These are phyloP conservation scores for Acanthamoeba castellanii DNA, from an alignment of 208 protist genomes.

Conservation along the genomic window DNA sequence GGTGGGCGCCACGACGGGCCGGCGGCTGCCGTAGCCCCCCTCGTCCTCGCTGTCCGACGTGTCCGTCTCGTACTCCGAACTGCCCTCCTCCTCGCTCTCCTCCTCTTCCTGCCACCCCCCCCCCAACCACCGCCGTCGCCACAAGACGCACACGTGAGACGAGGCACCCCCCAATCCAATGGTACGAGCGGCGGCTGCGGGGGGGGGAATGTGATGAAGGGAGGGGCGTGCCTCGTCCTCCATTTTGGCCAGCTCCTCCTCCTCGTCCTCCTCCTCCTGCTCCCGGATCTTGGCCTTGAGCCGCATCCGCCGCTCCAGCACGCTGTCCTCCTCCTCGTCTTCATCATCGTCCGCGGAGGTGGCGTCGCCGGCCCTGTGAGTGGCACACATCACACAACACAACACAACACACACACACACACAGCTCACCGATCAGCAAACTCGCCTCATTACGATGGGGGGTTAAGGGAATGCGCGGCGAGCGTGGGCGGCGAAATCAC, in stretches of 20 bases:
- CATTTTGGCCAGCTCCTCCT: conserved; percentile 25
- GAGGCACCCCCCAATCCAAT: too few species aligned
- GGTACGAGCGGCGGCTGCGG: too few species aligned
- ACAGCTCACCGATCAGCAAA: too few species aligned
- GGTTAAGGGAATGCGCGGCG: too few species aligned
- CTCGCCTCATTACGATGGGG: too few species aligned
- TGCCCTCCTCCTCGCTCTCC: not conserved
- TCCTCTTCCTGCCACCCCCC: conserved; percentile 5
- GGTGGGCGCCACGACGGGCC: not conserved
- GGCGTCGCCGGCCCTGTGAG: not conserved
- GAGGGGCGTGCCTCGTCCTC: not conserved
- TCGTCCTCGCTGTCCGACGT: not conserved
- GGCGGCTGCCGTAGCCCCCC: not conserved
- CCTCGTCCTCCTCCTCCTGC: not conserved
- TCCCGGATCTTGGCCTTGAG: not conserved
- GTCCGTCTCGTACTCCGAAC: conserved; percentile 15
- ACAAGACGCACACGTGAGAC: too few species aligned
- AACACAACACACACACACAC: too few species aligned
- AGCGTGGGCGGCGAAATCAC: too few species aligned
- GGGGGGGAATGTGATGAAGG: not conserved
- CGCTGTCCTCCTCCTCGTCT: not conserved
- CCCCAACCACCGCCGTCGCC: too few species aligned
- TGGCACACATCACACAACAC: too few species aligned
- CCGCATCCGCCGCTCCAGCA: not conserved
- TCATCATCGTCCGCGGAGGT: not conserved